Conservation (phyloP, 2,329 filamentous ascomycete genomes). For the Colletotrichum cuscutae region DNA sequence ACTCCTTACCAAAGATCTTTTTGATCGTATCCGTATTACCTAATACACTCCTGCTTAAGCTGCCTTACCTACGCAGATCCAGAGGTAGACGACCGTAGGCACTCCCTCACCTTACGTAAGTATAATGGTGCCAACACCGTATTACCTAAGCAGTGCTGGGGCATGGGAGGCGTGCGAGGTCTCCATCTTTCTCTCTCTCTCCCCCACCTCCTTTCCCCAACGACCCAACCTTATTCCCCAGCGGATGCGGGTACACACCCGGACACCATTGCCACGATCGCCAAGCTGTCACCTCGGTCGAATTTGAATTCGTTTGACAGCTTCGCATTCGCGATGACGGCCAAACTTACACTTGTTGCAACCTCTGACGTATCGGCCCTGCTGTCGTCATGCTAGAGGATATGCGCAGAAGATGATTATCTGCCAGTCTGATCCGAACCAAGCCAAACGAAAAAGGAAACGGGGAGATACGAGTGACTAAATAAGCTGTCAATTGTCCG, state of each 20-base stretch:
- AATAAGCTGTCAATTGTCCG: neutral
- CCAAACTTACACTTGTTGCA: neutral
- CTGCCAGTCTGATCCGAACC: neutral
- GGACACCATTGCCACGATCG: neutral
- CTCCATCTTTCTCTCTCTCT: neutral
- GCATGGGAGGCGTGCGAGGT: neutral
- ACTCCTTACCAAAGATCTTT: neutral
- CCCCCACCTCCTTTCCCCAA: neutral
- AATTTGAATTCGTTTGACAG: neutral
- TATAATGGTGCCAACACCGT: fast-evolving
- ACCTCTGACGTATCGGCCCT: neutral
- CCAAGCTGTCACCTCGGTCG: neutral
- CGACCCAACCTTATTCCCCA: neutral
- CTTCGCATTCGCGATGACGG: neutral
- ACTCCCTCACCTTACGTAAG: too few relatives aligned
- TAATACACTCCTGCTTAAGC: neutral
- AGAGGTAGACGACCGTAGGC: too few relatives aligned
- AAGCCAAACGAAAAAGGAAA: neutral
- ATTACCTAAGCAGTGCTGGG: too few relatives aligned
- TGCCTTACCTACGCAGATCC: too few relatives aligned
- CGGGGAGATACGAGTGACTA: neutral
- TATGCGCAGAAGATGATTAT: neutral
- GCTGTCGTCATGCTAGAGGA: too few relatives aligned
- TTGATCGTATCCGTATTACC: neutral
- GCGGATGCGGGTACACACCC: neutral